Base-by-base conservation (phyloP, 306 rosid genomes). In the Rubus parviflorus region DNA sequence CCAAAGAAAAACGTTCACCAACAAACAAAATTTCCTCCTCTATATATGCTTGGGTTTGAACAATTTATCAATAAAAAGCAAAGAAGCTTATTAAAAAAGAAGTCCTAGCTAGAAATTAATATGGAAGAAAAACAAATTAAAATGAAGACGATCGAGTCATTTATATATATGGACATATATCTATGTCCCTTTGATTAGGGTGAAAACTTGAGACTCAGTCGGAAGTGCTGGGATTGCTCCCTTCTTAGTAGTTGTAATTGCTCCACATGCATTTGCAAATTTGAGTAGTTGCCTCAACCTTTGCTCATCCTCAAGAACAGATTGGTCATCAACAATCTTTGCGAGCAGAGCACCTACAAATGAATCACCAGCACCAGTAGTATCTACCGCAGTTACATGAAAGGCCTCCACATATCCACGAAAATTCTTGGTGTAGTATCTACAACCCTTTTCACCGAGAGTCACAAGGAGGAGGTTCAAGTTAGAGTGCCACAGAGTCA, bases 291-390 rank as follows among this genome's bases (percentile, higher is more conserved):
- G 80, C 82, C 88, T 90, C 82, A 94, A 48, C 69, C 87, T 88
- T 62, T 76, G 45, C 76, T 95, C 99, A 63, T 92, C 97, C 98
- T 89, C 89, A 61, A 95, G 92, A 41, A 95, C 77, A 47, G 98
- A 88, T 73, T 88, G 97, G 77, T 95, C 97, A 60, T 92, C 98
- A 0, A 95, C 98, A 65, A 95, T 86, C 81, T 90, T 95, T 80
- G 72, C 40, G 45, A 95, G 80, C 2, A 95, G 70, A 9, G 98
- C 97, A 54, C 98, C 98, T 7, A 92, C 91, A 72, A 89, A 95
- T 4, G 97, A 66, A 84, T 95, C 98, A 41, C 98, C 97, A 11
- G 98, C 98, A 8, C 98, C 98, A n/a, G 97, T 95, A 42, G 98
- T 95, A 64, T 95, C 97, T 25, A 92, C 87, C 2, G 97, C 62